A percentile compares a stretch with the other conserved stretches of the same genome.
Conservation (phyloP, 345 rosid genomes). For the Geranium rotundifolium region DNA sequence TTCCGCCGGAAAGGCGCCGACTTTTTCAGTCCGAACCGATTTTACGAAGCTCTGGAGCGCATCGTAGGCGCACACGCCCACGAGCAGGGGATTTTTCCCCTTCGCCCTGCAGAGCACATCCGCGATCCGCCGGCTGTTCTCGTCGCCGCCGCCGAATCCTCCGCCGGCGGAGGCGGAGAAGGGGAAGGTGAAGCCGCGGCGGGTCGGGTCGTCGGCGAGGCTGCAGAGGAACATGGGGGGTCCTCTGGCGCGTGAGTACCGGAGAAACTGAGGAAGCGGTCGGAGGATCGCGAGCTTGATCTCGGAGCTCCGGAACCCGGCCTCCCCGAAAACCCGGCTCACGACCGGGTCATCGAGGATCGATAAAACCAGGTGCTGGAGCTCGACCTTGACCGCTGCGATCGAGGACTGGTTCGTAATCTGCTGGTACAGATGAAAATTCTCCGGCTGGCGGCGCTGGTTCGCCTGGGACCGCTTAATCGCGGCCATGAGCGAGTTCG, state of each 20-base stretch:
- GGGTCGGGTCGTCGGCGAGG: constrained; percentile 23
- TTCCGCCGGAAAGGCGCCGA: constrained; percentile 22
- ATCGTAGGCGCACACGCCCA: constrained; percentile 47
- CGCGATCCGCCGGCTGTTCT: constrained; percentile 40
- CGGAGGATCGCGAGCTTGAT: constrained; percentile 73
- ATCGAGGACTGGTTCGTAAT: constrained; percentile 31
- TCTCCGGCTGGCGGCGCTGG: constrained; percentile 78
- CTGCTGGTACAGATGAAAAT: constrained; percentile 63
- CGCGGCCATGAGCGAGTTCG: constrained; percentile 95
- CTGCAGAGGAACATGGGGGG: constrained; percentile 53
- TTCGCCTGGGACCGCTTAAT: constrained; percentile 91
- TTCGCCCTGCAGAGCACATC: constrained; percentile 36
- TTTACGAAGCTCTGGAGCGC: constrained; percentile 39
- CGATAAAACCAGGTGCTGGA: constrained; percentile 59
- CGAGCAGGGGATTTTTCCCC: constrained; percentile 63
- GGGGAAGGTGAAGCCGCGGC: constrained; percentile 26
- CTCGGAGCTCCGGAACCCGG: constrained; percentile 83
- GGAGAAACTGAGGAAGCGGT: constrained; percentile 55
- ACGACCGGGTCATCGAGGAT: constrained; percentile 89
- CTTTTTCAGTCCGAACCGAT: constrained; percentile 22
- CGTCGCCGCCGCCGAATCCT: constrained; percentile 26
- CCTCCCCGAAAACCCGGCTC: constrained; percentile 79
- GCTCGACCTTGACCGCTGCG: constrained; percentile 68
- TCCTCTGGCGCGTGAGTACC: constrained; percentile 34
- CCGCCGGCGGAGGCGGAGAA: constrained; percentile 11